These are phyloP conservation scores for cucumber (Cucumis sativus) DNA, from an alignment of 306 rosid genomes.

Conservation along the genomic window DNA sequence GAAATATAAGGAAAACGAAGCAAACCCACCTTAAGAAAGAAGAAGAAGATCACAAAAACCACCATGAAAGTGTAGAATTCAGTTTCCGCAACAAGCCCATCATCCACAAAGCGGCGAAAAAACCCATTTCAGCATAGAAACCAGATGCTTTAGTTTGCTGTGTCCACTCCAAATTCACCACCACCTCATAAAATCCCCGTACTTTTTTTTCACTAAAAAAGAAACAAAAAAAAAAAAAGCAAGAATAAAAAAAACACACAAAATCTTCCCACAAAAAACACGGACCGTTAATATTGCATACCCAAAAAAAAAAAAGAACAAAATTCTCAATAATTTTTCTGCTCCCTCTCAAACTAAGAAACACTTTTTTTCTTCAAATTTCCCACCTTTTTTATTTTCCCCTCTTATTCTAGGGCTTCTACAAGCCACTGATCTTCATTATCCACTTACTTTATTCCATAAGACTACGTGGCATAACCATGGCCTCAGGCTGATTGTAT, in stretches of 20 bases:
- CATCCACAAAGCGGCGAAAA: constrained; percentile 10
- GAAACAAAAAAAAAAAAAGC: background rate
- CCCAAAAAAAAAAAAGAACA: background rate
- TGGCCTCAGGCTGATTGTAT: constrained; percentile 32
- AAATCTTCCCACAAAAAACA: constrained; percentile 27
- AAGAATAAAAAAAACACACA: constrained; percentile 4
- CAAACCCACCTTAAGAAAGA: constrained; percentile 6
- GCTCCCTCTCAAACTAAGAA: background rate
- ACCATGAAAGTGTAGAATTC: constrained; percentile 29
- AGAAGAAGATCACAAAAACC: constrained; percentile 19
- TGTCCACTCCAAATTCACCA: constrained; percentile 26
- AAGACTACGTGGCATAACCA: constrained; percentile 50
- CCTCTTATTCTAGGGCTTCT: background rate
- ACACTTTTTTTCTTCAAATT: background rate
- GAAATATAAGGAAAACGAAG: constrained; percentile 6
- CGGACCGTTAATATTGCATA: constrained; percentile 5
- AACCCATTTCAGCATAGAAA: constrained; percentile 43
- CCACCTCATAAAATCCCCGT: constrained; percentile 51
- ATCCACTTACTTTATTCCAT: constrained; percentile 42
- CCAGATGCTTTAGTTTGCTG: constrained; percentile 25
- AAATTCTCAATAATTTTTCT: background rate
- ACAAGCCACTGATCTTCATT: constrained; percentile 27
- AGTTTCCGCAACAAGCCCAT: constrained; percentile 39
- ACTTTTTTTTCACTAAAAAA: constrained; percentile 17
- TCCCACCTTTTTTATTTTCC: constrained; percentile 6